phyloP scores from a whole-genome alignment of 495 filamentous ascomycete genomes.

The Venustampulla echinocandica region DNA sequence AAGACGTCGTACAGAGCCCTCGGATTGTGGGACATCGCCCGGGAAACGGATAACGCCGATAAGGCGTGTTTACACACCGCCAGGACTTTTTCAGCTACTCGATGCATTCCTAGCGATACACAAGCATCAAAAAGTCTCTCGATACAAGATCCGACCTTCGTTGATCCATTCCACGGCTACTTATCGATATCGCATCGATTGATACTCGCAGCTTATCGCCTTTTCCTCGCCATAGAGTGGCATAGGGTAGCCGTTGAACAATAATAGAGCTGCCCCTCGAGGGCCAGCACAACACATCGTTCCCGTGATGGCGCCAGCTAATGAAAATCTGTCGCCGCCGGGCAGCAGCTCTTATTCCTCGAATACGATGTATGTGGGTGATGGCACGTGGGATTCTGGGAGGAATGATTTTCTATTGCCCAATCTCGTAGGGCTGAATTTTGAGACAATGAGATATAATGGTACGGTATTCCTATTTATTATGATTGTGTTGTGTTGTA shows the following conservation, averaged over 20 bases:
- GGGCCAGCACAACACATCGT: constrained; percentile 10
- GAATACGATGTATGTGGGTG: constrained; percentile 75
- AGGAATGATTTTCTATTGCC: constrained; percentile 83
- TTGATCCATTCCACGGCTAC: constrained; percentile 5
- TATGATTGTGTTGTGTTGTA: neutral
- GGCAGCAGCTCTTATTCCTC: constrained; percentile 79
- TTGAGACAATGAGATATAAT: constrained; percentile 93
- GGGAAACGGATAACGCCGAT: neutral
- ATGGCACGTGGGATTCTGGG: constrained; percentile 82
- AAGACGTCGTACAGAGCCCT: neutral
- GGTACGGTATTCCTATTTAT: constrained; percentile 42
- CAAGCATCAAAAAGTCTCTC: neutral
- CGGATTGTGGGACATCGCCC: neutral
- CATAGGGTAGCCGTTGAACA: neutral
- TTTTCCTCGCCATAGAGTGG: too few species aligned
- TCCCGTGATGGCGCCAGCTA: constrained; percentile 43
- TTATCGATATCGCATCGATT: constrained; percentile 1
- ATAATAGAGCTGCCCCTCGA: constrained; percentile 15
- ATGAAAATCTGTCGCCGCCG: constrained; percentile 54
- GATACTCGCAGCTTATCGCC: neutral
- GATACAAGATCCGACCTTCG: too few species aligned
- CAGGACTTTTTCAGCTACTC: neutral
- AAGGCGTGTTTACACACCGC: neutral
- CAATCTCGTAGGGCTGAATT: constrained; percentile 78
- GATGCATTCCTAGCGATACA: neutral